phyloP scores from a whole-genome alignment of 73 alveolate genomes.

The Paramecium caudatum region DNA sequence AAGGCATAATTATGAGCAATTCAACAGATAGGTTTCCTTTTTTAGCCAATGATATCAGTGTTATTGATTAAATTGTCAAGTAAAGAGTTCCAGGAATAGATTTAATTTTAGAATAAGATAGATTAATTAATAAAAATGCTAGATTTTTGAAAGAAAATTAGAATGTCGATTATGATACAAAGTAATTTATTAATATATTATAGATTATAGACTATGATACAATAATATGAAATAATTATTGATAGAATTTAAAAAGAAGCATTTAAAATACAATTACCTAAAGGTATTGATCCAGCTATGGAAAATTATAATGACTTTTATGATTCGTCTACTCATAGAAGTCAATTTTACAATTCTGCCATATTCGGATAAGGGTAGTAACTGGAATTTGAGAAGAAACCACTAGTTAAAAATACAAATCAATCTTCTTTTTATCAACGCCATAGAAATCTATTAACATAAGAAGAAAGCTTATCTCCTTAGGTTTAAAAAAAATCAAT shows the following conservation, averaged over 20 bases:
- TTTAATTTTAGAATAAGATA: conserved; percentile 4
- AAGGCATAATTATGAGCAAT: neutral
- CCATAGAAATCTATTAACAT: too few relatives aligned
- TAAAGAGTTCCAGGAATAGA: conserved; percentile 7
- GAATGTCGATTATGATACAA: conserved; percentile 24
- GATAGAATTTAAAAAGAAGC: conserved; percentile 28
- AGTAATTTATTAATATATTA: neutral
- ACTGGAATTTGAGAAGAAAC: neutral
- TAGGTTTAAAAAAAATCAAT: too few relatives aligned
- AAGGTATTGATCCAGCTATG: neutral
- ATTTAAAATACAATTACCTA: conserved; percentile 5
- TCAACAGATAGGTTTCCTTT: neutral
- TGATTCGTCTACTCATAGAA: neutral
- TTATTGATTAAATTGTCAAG: neutral
- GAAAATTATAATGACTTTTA: conserved; percentile 48
- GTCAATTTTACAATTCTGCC: neutral
- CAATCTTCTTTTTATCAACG: too few relatives aligned
- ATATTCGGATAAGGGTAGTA: neutral
- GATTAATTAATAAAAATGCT: neutral
- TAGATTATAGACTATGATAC: neutral
- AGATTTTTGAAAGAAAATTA: neutral
- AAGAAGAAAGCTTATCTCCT: too few relatives aligned
- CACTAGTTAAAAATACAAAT: neutral
- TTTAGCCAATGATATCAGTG: conserved; percentile 1
- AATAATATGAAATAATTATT: conserved; percentile 21